Evolutionary conservation across 2,329 filamentous ascomycete species (phyloP), one percentile per base, ranked within the genome.

Genomic region (Colletotrichum navitas): DNA sequence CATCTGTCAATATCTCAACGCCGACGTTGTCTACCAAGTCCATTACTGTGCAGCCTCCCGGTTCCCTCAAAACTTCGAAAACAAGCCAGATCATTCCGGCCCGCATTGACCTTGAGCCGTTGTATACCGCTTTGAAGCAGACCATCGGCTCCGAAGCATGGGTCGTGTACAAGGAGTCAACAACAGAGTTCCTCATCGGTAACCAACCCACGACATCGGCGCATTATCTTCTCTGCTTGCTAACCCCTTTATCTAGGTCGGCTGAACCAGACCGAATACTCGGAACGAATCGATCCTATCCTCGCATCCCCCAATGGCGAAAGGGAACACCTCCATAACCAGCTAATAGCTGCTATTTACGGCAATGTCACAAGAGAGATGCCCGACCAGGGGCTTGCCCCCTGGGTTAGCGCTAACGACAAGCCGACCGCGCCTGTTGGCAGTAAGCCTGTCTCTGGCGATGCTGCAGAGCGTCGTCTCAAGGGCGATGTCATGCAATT

Each of bases 401-500:
- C 89, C 72, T 93, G 90, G 90, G 91, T 92, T 78, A 92, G 90
- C 79, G 90, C 90, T 66, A 91, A 92, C 77, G 90, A 92, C 76
- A 92, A 92, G 76, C 90, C 90, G 24, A 81, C 86, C 24, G 82
- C 87, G 14, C 85, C 84, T 52, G 82, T 86, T 41, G 87, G 87
- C 74, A 87, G 83, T 74, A 92, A 92, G 78, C 88, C 89, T 29
- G 85, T 89, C 58, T 89, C 87, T 36, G 89, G 89, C 36, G 90
- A 92, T 84, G 89, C 90, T 43, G 86, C 88, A 45, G 90, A 93
- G 80, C 85, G 90, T 76, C 86, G 86, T 75, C 79, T 92, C 60
- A 92, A 92, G 82, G 89, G 87, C 75, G 90, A 92, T 77, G 89
- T 93, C 72, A 92, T 92, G 91, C 89, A 91, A 77, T 84, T 93